Evolutionary conservation across 164 flowering plant species (phyloP), one percentile per base, ranked within the genome.

Genomic region (Brasenia schreberi): DNA sequence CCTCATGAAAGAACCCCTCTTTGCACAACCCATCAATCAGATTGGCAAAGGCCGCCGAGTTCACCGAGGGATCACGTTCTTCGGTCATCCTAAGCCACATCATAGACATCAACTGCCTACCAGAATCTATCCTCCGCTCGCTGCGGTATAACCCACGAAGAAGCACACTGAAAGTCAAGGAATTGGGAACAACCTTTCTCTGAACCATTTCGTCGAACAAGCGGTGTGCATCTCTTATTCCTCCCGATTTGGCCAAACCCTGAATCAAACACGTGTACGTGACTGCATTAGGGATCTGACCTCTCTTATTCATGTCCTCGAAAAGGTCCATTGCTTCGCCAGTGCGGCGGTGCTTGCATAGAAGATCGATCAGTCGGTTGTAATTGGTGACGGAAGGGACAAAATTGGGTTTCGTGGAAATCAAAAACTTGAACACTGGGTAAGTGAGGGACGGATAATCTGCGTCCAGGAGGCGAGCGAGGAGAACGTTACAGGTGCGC

Each of bases 181-280:
- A 81, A 79, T 89, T 91, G 0, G 87, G 82, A 19, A 5, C 6
- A 16, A 89, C 81, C 0, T 83, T 86, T 19, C 64, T 68, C 7
- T 75, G 82, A 62, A 60, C 44, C 99, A 94, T 94, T 83, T 89
- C 96, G 70, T 81, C 93, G 64, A 89, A 82, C 84, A 94, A 19
- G 75, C 81, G 81, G 27, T 66, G 60, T 0, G 93, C 96, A 74
- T 16, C 27, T 7, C 42, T 80, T 60, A 86, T 19, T 3, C 85
- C 83, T 7, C 96, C 92, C 65, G 80, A 62, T 64, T 44, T 61
- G 6, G 84, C 79, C 63, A 81, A 91, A 56, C 96, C 96, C 69
- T 75, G 66, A 18, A 91, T 79, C 74, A 94, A 64, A 63, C 92
- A 75, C 6, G 99, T 91, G 61, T 82, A 94, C 18, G 96, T 71